These are phyloP conservation scores for Cladosporium sp. DNA, from an alignment of 2,329 filamentous ascomycete species.

Conservation along the genomic window DNA sequence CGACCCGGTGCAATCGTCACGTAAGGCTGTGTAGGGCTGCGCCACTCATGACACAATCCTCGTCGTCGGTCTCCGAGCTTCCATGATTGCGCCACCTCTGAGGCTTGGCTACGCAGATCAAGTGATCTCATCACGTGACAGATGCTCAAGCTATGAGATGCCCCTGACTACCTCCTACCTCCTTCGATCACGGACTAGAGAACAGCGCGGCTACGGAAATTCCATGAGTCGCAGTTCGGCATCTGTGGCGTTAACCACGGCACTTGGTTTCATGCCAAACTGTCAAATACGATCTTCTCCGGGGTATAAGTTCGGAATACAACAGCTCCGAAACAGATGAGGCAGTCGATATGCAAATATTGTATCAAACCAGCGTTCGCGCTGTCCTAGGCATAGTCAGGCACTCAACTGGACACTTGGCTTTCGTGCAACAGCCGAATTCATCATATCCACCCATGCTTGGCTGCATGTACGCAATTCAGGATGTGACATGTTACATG, in stretches of 20 bases:
- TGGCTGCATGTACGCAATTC: too few species aligned
- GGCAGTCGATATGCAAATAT: too few species aligned
- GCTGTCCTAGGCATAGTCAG: too few species aligned
- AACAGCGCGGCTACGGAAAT: neutral
- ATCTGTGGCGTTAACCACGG: neutral
- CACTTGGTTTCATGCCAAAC: neutral
- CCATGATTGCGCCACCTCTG: neutral
- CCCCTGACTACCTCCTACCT: too few species aligned
- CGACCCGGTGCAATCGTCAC: neutral
- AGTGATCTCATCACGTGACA: neutral
- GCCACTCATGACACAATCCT: neutral
- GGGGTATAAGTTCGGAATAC: neutral
- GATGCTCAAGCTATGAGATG: too few species aligned
- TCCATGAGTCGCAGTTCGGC: neutral
- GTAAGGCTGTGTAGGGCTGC: slow-evolving; percentile 9
- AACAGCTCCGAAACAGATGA: neutral
- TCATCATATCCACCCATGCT: too few species aligned
- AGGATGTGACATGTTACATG: too few species aligned
- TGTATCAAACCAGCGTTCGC: too few species aligned
- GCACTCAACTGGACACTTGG: too few species aligned
- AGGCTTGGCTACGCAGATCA: neutral
- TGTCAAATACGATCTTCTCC: neutral
- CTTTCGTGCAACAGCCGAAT: too few species aligned
- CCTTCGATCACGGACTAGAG: neutral
- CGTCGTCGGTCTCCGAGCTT: neutral